Percentiles rank a stretch among this genome's conserved stretches.
These are phyloP conservation scores for Cladophialophora bantiana DNA, from an alignment of 2,329 filamentous ascomycete genomes.

Conservation along the genomic window DNA sequence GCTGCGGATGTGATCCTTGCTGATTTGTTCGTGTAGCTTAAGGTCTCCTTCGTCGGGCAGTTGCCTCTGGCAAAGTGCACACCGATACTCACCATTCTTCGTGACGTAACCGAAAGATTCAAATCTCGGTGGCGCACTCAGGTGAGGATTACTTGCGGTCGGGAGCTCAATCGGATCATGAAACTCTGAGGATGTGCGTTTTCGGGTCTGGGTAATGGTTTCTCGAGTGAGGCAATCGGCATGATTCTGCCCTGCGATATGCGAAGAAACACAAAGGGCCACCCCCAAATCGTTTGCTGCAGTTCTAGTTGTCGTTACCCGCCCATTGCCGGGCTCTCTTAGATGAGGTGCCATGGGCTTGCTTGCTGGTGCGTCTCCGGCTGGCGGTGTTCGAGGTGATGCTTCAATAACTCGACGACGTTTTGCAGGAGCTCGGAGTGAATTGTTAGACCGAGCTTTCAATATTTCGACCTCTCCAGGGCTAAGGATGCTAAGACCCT, in stretches of 20 bases:
- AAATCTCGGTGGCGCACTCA: neutral
- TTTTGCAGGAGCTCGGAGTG: conserved; percentile 26
- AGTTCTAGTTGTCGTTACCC: neutral
- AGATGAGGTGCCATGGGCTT: neutral
- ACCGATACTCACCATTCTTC: conserved; percentile 29
- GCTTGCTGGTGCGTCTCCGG: neutral
- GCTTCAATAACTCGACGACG: conserved; percentile 21
- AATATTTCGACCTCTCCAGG: conserved; percentile 21
- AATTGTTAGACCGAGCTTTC: conserved; percentile 23
- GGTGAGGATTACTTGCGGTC: neutral
- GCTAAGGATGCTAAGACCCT: conserved; percentile 31
- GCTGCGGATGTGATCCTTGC: conserved; percentile 26
- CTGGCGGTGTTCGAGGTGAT: neutral
- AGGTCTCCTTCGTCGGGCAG: conserved; percentile 28
- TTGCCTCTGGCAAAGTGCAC: conserved; percentile 32
- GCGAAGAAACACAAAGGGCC: neutral
- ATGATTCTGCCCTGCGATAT: neutral
- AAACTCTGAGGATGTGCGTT: conserved; percentile 19
- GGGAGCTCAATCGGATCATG: conserved; percentile 6
- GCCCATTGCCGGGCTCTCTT: neutral
- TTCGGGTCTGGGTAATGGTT: conserved; percentile 2
- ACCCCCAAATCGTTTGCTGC: neutral
- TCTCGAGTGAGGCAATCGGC: neutral
- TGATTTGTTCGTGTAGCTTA: conserved; percentile 24
- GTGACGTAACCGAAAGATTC: conserved; percentile 32